Evolutionary conservation across 768 basidiomycete species (phyloP), one percentile per base, ranked within the genome.

Genomic region (Boletus reticuloceps): DNA sequence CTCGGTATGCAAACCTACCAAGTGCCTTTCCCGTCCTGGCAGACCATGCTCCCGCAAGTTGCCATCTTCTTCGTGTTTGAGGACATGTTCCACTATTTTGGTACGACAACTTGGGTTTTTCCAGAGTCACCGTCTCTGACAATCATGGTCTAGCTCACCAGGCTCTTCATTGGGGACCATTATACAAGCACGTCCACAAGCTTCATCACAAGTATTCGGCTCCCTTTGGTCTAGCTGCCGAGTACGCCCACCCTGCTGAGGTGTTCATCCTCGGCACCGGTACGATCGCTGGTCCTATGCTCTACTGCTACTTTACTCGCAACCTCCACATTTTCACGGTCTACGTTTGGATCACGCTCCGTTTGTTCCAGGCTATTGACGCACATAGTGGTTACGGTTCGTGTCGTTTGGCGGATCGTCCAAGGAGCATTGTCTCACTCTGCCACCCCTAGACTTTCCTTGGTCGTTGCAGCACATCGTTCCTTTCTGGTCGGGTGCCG

Each of bases 231-330:
- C 84, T 99, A 31, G 95, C 92, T 2, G 96, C 97, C 4, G 96
- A 99, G 72, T 98, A 98, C 69, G 95, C 97, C 1, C 97, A 99
- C 73, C 97, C 97, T 0, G 85, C 93, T 12, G 97, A 99, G 72
- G 91, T 96, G 50, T 84, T 97, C 69, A 94, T 98, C 62, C 87
- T 98, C 50, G 95, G 94, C 25, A 83, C 85, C 17, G 97, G 96
- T 34, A 97, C 96, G 4, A 85, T 99, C 59, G 78, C 80, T 32
- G 94, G 94, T 4, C 96, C 96, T 3, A 73, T 98, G 41, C 75
- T 96, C 51, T 97, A 89, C 77, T 91, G 88, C 74, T 83, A 75
- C 75, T 82, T 90, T 68, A 85, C 84, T 29, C 73, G 74, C 41
- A 71, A 75, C 52, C 78, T 98, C 45, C 97, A 99, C 77, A 92